Evolutionary conservation across 2,329 filamentous ascomycete species (phyloP), one percentile per base, ranked within the genome.

Genomic region (Hymenotorrendiella dingleyae): DNA sequence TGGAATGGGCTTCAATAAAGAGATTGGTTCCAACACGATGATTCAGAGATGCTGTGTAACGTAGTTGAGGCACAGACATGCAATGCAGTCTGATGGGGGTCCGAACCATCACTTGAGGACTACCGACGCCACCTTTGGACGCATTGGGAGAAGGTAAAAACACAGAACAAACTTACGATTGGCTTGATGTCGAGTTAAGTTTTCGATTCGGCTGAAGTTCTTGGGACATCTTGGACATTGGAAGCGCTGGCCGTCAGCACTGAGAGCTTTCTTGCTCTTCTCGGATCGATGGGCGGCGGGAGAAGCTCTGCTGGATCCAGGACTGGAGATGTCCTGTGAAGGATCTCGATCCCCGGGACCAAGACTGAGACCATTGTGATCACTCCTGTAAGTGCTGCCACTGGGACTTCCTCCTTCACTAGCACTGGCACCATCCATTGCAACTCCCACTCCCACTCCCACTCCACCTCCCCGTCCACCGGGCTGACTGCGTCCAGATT

Each of bases 181-280:
- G 8, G 57, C 57, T 40, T 56, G 53, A 48, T 59, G 55, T n/a
- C 57, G 42, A 3, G 54, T 58, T 12, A 59, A 27, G 41, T 59
- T 59, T 42, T 58, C 57, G 22, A 58, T 56, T 28, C 57, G 52
- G 36, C 47, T 57, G 48, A 57, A 59, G 19, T 53, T 58, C 46
- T 59, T 59, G 2, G 55, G 54, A 43, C 57, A 59, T 35, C 46
- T 45, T 8, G 53, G 43, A 41, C 57, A 59, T 43, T 58, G 53
- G 36, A 58, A 59, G 17, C 57, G 36, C 26, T 48, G 43, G 7
- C 39, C 43, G 2, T 50, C 36, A 6, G 42, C 21, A 17, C 26
- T 43, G n/a, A n/a, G n/a, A 2, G 47, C 20, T 19, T 29, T 21
- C 36, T 29, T 39, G 12, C 17, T 20, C 24, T 28, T 27, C 14